Evolutionary conservation across 129 eudicot genomes (phyloP), one percentile per base, ranked within the genome.

Genomic region (sunflower (Helianthus annuus)): DNA sequence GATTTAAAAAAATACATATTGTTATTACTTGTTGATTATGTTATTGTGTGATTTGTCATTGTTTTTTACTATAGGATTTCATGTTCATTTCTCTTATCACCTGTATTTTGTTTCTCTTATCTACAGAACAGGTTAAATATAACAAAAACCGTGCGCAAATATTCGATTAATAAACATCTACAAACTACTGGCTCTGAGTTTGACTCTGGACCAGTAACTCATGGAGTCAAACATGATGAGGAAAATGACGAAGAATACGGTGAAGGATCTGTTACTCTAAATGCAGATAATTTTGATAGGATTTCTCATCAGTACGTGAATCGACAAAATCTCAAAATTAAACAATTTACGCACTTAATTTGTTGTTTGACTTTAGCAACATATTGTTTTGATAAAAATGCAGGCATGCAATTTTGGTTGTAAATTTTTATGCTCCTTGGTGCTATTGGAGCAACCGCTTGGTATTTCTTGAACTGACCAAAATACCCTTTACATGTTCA

Each of bases 361-460:
- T n/a, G 10, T 60, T 29, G 44, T 32, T 60, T 13, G 66, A 12
- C 69, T 24, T 16, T 61, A 60, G 56, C 10, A 60, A 39, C 45
- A 56, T 29, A n/a, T 70, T 68, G 45, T 53, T 81, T 76, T 69
- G 71, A 61, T 78, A 64, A 78, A 78, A 71, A 42, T 74, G 55
- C 94, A 94, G 99, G 81, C 81, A 90, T 73, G 80, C 85, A 32
- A 88, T 94, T 57, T 68, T 90, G 91, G 96, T 86, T 39, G 99
- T 94, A 55, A 94, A 94, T 78, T 94, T 94, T 80, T 94, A 48
- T 78, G 97, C 99, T 60, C 97, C 99, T 68, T 94, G 99, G 99
- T 94, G 99, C 82, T 70, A 68, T 70, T 94, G 96, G 96, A 94
- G 99, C 83, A 90, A 88, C 53, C 90, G 89, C 61, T 83, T 94